Conservation (phyloP, 169 alveolate species). For the Cryptosporidium andersoni region DNA sequence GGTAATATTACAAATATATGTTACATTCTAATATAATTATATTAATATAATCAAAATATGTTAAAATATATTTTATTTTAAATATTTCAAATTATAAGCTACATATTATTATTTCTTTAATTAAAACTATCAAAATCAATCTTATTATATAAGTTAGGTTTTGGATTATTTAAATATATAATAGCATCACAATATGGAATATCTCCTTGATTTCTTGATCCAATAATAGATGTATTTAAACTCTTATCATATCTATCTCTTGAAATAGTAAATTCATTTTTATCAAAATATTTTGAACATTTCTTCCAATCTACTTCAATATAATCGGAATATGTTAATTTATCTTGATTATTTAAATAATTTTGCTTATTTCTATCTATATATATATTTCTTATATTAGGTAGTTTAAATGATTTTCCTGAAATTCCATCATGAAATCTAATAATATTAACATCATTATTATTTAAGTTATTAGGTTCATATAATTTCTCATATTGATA, state of each 20-base stretch:
- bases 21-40: no score
- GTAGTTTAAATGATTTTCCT: constrained; percentile 24
- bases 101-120: no score
- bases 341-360: not conserved
- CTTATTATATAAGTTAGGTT: not conserved
- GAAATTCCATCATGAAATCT: constrained; percentile 62
- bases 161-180: constrained; percentile 42
- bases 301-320: constrained; percentile 22
- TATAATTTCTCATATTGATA: not conserved
- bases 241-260: constrained; percentile 11
- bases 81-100: no score
- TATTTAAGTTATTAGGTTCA: not conserved
- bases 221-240: not conserved
- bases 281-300: not conserved
- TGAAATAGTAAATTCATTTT: constrained; percentile 7
- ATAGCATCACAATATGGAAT: constrained; percentile 55
- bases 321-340: not conserved
- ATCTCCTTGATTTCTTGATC: constrained; percentile 12
- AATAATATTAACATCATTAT: constrained; percentile 15
- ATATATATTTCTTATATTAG: not conserved
- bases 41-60: no score
- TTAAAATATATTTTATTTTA: no score
- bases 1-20: no score
- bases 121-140: no score
- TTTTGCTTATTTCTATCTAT: not conserved